Base-by-base conservation (phyloP, 768 basidiomycete genomes). In the Lactifluus echinatus region DNA sequence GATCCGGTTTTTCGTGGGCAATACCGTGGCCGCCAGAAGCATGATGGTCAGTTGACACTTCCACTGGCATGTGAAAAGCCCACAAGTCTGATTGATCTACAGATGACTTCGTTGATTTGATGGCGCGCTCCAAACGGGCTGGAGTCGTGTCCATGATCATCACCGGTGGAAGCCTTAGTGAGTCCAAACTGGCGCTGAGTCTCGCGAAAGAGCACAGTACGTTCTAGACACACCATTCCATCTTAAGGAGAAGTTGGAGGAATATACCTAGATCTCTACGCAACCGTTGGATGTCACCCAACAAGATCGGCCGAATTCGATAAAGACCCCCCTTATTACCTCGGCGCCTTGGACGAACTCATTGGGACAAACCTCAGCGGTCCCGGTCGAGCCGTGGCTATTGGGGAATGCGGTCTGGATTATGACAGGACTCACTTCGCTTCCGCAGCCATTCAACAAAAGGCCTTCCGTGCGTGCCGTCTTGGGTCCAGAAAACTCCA, bases 351-450 rank as follows among this genome's bases (percentile, higher is more conserved):
- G 29, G 80, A 83, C 57, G 66, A 72, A 24, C 65, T 90, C 3
- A 76, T 88, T 19, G 67, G 66, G 24, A 64, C 69, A 23, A 76
- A 82, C 66, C 63, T 79, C 10, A 71, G 73, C 26, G 79, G 83
- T 0, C 70, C 66, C 46, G 85, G 83, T 21, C 74, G 84, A 55
- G 81, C 79, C 10, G 82, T 87, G 21, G 85, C 87, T 0, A 71
- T 91, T 15, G 89, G 89, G 21, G 89, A 92, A 69, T 87, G 88
- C 62, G 89, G 89, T 21, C 70, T 91, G 50, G 88, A 92, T 66
- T 91, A 91, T 62, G 89, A 91, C 64, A 75, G 89, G 21, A 77
- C 82, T 0, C 82, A 83, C 63, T 84, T 83, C 65, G 80, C 87
- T 6, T 61, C 78, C 2, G 70, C 72, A 21, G 81, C 81, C 15